Evolutionary conservation across 2,329 filamentous ascomycete species (phyloP), one percentile per base, ranked within the genome.

Genomic region (Trichoderma sp.): DNA sequence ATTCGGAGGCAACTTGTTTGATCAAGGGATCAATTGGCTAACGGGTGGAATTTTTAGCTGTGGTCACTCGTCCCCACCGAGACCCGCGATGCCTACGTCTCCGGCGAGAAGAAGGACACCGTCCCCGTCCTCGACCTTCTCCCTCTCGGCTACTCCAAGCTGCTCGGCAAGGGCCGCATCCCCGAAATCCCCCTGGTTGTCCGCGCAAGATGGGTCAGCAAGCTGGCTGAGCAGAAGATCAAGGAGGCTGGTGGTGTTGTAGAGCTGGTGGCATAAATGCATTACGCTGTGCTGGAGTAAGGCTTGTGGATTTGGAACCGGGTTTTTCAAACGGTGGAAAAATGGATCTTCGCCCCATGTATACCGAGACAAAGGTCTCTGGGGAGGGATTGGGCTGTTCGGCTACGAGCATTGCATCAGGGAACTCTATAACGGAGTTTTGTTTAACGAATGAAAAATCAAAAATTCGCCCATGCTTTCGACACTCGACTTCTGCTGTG

Each of bases 211-310:
- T 98, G 94, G 87, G 92, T 99, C 85, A 94, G 90, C 88, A 91
- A 92, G 82, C 90, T 97, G 83, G 96, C 96, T 76, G 96, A 99
- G 91, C 88, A 93, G 87, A 99, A 99, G 92, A 97, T 99, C 85
- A 97, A 92, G 83, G 93, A 96, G 84, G 95, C 94, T 79, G 96
- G 96, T 83, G 95, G 95, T 85, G 92, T 97, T 80, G 87, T 97
- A 79, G 93, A 97, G 89, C 89, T 97, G 82, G 93, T 97, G 80
- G 94, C 94, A 85, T 97, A 83, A 81, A 78, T 75, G 68, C 64
- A 68, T 70, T 61, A 70, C 58, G 34, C 56, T 64, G 58, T 66
- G 68, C 68, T 72, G 76, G 77, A 76, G 76, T 77, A 74, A 74
- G 72, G 75, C 74, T 76, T 74, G 75, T 74, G 70, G 76, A 76